Conservation (phyloP, 148 eudicot species). For the Heliamphora exappendiculata region DNA sequence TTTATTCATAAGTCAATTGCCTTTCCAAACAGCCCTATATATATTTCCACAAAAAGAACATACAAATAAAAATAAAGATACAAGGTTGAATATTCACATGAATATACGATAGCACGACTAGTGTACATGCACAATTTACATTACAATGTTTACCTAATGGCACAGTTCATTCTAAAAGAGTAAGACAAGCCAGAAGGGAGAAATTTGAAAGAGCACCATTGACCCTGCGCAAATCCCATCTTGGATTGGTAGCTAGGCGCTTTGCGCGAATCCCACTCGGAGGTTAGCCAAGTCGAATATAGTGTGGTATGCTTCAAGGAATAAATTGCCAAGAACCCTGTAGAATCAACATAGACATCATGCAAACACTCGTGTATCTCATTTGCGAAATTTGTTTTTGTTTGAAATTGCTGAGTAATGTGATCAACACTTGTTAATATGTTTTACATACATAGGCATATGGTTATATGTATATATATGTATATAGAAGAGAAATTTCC, state of each 20-base stretch:
- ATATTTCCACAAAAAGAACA: not conserved
- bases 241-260: not conserved
- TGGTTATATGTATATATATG: not conserved
- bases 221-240: not conserved
- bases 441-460: not conserved
- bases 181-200: not conserved
- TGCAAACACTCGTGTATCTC: not conserved
- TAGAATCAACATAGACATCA: not conserved
- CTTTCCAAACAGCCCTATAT: not conserved
- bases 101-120: too few species aligned
- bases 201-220: not conserved
- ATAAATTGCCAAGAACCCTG: slow-evolving; percentile 46
- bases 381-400: not conserved
- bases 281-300: slow-evolving; percentile 40
- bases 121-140: too few species aligned
- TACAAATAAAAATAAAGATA: not conserved
- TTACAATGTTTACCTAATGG: not conserved
- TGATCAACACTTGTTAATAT: too few species aligned
- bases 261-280: slow-evolving; percentile 36
- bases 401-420: not conserved
- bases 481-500: too few species aligned
- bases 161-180: not conserved
- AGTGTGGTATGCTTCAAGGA: slow-evolving; percentile 46
- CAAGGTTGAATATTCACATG: not conserved
- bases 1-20: not conserved